Evolutionary conservation across 495 filamentous ascomycete genomes (phyloP).

Genomic region (Bacidia gigantensis): DNA sequence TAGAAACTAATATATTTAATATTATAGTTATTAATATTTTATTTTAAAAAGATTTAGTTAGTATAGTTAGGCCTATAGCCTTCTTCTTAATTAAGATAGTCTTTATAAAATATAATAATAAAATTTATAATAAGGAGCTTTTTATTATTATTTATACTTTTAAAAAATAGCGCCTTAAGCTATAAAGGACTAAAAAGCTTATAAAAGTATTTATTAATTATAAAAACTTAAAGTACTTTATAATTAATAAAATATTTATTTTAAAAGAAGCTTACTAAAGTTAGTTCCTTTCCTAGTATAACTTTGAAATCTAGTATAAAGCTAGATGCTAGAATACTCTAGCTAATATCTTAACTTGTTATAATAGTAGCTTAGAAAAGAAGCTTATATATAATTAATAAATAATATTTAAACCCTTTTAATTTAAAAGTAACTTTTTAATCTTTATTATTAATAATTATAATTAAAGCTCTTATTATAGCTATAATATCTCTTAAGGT

Average conservation of each 20-base stretch:
- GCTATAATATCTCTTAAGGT: background rate
- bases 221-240: background rate
- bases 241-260: background rate
- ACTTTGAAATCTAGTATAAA: background rate
- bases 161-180: background rate
- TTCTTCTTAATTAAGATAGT: background rate
- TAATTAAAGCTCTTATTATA: no score
- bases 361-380: background rate
- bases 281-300: background rate
- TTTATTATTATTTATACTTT: conserved; percentile 1
- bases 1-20: no score
- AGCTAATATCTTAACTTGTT: background rate
- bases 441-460: background rate
- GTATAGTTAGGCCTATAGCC: background rate
- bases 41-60: background rate
- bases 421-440: background rate
- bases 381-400: background rate
- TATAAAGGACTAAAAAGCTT: background rate
- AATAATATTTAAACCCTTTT: background rate
- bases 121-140: background rate
- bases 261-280: background rate
- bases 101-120: background rate
- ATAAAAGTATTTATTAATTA: background rate
- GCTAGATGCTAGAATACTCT: background rate
- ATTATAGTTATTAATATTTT: no score